A percentile compares a stretch with the other conserved stretches of the same genome.
phyloP scores from a whole-genome alignment of 176 grass and related monocot genomes.

The Panicum miliaceum region DNA sequence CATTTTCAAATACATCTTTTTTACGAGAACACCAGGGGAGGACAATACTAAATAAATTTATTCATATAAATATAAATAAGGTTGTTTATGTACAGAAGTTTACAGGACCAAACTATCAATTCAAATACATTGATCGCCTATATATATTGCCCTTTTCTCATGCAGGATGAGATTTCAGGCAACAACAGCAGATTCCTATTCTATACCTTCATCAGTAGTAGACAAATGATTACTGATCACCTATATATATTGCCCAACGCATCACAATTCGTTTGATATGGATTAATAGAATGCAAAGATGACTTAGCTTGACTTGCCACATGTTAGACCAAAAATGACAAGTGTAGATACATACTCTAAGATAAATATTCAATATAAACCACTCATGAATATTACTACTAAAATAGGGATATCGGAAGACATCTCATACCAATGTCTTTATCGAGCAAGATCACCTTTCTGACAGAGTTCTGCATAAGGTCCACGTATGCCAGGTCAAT shows the following conservation, averaged over 20 bases:
- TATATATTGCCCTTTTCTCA: not conserved
- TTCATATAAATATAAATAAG: not conserved
- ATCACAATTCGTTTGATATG: not conserved
- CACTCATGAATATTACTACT: not conserved
- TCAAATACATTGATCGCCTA: not conserved
- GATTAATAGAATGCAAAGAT: not conserved
- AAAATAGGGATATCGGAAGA: not conserved
- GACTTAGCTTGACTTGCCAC: not conserved
- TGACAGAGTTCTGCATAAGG: constrained; percentile 43
- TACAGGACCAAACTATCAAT: not conserved
- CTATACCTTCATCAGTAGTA: not conserved
- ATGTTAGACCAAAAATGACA: constrained; percentile 36
- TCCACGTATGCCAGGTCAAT: constrained; percentile 35
- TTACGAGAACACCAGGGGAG: not conserved
- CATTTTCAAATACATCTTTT: not conserved
- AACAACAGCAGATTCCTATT: not conserved
- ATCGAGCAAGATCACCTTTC: constrained; percentile 27
- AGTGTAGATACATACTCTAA: constrained; percentile 7
- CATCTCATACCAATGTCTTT: constrained; percentile 35
- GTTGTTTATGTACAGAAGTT: not conserved
- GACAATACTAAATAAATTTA: not conserved
- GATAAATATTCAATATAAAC: constrained; percentile 3
- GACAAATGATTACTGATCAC: not conserved
- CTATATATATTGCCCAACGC: not conserved
- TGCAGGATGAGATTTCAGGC: not conserved